Percentiles rank a stretch among this genome's conserved stretches.
Evolutionary conservation across 768 basidiomycete genomes (phyloP).

Genomic region (Lactarius vividus): DNA sequence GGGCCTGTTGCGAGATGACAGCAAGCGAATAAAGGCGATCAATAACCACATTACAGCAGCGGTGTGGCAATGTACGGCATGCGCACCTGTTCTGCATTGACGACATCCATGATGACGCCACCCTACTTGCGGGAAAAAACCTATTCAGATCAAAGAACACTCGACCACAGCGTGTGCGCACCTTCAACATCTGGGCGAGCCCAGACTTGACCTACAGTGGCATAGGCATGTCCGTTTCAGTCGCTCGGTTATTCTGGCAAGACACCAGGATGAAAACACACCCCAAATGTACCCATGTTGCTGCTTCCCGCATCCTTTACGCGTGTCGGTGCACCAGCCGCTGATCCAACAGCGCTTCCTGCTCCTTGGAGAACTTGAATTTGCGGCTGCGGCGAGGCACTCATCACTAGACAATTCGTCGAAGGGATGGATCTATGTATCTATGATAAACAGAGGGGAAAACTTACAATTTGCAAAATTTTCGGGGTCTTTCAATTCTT

Average conservation of each 20-base stretch:
- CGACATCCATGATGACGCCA: constrained; percentile 94
- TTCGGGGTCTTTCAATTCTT: neutral
- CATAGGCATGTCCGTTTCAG: constrained; percentile 19
- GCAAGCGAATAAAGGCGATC: constrained; percentile 34
- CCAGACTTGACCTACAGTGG: constrained; percentile 79
- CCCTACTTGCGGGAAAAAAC: constrained; percentile 43
- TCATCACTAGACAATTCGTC: constrained; percentile 26
- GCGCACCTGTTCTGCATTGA: constrained; percentile 66
- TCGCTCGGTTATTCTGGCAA: neutral
- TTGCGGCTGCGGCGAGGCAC: constrained; percentile 29
- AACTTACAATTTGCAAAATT: neutral
- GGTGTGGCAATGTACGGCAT: neutral
- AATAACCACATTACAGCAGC: neutral
- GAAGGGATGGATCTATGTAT: constrained; percentile 4
- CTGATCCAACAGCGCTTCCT: constrained; percentile 41
- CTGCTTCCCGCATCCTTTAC: constrained; percentile 51
- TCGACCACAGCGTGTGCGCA: constrained; percentile 34
- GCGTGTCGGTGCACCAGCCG: constrained; percentile 52
- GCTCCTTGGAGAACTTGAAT: constrained; percentile 33
- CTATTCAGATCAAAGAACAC: constrained; percentile 11
- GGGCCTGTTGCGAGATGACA: constrained; percentile 53
- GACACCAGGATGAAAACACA: constrained; percentile 34
- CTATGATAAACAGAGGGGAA: neutral
- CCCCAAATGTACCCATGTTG: constrained; percentile 71
- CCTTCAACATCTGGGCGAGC: constrained; percentile 96